Evolutionary conservation across 2,329 filamentous ascomycete genomes (phyloP).

Genomic region (Verticillium zaregamsianum): DNA sequence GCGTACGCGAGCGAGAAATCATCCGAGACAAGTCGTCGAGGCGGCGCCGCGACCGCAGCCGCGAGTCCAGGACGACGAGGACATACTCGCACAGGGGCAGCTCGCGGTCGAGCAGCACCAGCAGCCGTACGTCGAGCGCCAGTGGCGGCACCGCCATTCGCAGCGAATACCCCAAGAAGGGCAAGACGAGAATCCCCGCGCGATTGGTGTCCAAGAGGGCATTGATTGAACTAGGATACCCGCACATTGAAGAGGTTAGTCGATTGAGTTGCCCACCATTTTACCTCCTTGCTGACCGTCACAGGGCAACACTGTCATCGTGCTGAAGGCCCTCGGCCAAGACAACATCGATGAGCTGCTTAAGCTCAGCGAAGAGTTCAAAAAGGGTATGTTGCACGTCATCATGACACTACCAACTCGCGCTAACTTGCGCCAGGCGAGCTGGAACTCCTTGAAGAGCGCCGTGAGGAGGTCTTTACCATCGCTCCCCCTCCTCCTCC

Average conservation of each 20-base stretch:
- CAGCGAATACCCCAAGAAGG: slow-evolving; percentile 71
- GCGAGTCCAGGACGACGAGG: slow-evolving; percentile 34
- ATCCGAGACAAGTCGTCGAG: slow-evolving; percentile 41
- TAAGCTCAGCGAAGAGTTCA: slow-evolving; percentile 74
- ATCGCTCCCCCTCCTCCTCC: slow-evolving; percentile 13
- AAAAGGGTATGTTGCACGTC: slow-evolving; percentile 41
- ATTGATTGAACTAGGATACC: slow-evolving; percentile 80
- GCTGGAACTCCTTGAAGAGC: slow-evolving; percentile 45
- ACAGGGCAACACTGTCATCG: slow-evolving; percentile 74
- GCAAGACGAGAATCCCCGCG: slow-evolving; percentile 84
- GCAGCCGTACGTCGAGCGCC: slow-evolving; percentile 41
- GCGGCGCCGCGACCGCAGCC: slow-evolving; percentile 31
- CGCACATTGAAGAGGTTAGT: slow-evolving; percentile 78
- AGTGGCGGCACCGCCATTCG: slow-evolving; percentile 47
- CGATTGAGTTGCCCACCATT: slow-evolving; percentile 33
- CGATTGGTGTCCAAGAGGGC: slow-evolving; percentile 76
- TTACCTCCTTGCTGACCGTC: slow-evolving; percentile 3
- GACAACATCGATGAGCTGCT: slow-evolving; percentile 90
- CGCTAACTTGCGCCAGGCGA: slow-evolving; percentile 28
- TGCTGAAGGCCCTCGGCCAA: slow-evolving; percentile 80
- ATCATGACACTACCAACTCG: neutral
- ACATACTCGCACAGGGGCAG: slow-evolving; percentile 32
- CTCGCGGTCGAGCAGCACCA: slow-evolving; percentile 37
- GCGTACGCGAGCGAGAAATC: slow-evolving; percentile 58
- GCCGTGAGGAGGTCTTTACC: slow-evolving; percentile 37